Evolutionary conservation across 805 yeast species (phyloP).

Genomic region (Yarrowia yakushimensis): DNA sequence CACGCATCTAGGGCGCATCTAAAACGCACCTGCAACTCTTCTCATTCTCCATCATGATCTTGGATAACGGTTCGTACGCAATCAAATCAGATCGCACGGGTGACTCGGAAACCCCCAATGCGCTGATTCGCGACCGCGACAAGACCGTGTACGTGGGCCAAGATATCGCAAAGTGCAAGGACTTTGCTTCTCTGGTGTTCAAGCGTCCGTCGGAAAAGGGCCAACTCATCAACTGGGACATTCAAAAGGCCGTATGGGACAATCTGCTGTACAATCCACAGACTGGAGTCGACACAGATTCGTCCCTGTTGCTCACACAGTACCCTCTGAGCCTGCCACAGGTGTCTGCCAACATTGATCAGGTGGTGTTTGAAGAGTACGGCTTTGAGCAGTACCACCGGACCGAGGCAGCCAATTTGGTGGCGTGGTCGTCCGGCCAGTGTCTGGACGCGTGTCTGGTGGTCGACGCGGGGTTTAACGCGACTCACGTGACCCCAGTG

Average conservation of each 20-base stretch:
- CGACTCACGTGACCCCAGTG: conserved; percentile 84
- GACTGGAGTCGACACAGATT: conserved; percentile 43
- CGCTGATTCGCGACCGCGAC: conserved; percentile 71
- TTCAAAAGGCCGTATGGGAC: conserved; percentile 89
- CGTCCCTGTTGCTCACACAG: conserved; percentile 70
- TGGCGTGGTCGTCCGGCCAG: conserved; percentile 52
- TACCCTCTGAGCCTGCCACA: conserved; percentile 78
- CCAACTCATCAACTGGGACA: conserved; percentile 85
- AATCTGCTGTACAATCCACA: conserved; percentile 50
- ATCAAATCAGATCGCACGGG: conserved; percentile 60
- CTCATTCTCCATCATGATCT: conserved; percentile 42
- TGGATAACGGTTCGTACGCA: conserved; percentile 88
- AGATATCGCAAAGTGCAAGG: conserved; percentile 58
- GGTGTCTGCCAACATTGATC: conserved; percentile 80
- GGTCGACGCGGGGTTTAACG: conserved; percentile 82
- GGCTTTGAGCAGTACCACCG: conserved; percentile 71
- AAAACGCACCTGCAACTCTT: too few species aligned
- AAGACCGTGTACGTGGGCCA: conserved; percentile 71
- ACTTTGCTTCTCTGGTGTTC: conserved; percentile 68
- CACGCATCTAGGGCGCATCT: neutral
- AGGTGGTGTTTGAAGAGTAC: conserved; percentile 89
- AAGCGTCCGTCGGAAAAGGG: conserved; percentile 87
- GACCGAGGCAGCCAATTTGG: conserved; percentile 46
- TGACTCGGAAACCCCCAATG: conserved; percentile 51
- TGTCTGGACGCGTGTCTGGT: conserved; percentile 61